Percentiles rank a stretch among this genome's conserved stretches.
Evolutionary conservation across 73 alveolate genomes (phyloP).

Genomic region (Tetrahymena elliotti): DNA sequence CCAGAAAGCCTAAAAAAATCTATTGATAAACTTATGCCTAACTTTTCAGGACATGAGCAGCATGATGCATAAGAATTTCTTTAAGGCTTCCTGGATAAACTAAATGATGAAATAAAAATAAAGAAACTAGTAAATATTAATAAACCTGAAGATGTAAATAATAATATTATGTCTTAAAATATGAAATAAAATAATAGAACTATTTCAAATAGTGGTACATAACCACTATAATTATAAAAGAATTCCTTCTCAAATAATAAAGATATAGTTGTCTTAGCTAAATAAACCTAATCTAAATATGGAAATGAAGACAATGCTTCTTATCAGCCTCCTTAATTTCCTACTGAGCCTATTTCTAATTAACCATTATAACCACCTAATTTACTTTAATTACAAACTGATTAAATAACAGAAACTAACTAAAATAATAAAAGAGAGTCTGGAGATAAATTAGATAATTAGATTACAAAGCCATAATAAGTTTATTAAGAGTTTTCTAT

Average conservation of each 20-base stretch:
- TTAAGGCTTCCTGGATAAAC: constrained; percentile 20
- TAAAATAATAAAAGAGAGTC: not conserved
- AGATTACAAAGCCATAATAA: not conserved
- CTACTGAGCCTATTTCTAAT: not conserved
- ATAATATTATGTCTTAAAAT: not conserved
- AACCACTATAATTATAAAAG: not conserved
- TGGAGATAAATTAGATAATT: not conserved
- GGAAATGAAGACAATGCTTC: not conserved
- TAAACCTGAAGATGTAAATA: constrained; percentile 28
- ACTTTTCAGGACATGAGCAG: constrained; percentile 44
- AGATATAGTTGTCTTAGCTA: not conserved
- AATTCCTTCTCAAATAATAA: not conserved
- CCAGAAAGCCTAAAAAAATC: constrained; percentile 31
- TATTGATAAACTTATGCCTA: constrained; percentile 26
- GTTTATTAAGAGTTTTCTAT: constrained; percentile 29
- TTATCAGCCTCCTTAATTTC: not conserved
- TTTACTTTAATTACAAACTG: not conserved
- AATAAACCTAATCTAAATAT: not conserved
- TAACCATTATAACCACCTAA: not conserved
- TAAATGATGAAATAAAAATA: constrained; percentile 16
- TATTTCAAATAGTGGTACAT: not conserved
- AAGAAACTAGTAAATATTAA: not conserved
- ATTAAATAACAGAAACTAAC: not conserved
- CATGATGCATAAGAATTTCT: constrained; percentile 56
- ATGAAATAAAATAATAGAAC: not conserved